Conservation (phyloP, 202 grass and related monocot genomes). For the Miscanthus sacchariflorus region DNA sequence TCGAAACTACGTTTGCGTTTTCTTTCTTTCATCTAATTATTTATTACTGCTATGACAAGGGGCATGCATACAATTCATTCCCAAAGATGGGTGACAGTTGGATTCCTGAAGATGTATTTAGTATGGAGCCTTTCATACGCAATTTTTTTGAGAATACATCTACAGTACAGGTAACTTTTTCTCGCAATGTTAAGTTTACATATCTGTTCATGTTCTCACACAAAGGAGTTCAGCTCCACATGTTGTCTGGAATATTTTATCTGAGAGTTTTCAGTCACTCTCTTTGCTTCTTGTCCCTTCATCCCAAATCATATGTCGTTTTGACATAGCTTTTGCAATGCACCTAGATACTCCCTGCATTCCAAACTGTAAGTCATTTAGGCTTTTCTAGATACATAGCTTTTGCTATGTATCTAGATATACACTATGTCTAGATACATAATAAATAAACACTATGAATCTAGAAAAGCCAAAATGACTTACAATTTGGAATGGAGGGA, state of each 20-base stretch:
- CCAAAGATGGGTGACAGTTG: conserved; percentile 98
- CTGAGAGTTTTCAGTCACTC: not conserved
- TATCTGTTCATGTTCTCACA: not conserved
- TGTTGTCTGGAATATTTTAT: conserved; percentile 7
- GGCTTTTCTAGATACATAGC: too few species aligned
- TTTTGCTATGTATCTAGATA: too few species aligned
- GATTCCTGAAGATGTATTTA: conserved; percentile 93
- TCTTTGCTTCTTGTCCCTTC: not conserved
- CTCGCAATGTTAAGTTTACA: not conserved
- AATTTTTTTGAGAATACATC: conserved; percentile 97
- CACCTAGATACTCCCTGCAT: too few species aligned
- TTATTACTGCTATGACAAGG: conserved; percentile 54
- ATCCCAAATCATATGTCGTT: not conserved
- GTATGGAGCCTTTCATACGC: conserved; percentile 82
- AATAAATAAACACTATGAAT: too few species aligned
- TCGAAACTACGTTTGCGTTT: conserved; percentile 22
- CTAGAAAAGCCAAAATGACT: too few species aligned
- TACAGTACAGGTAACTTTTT: conserved; percentile 76
- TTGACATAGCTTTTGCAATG: not conserved
- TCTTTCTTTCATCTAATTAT: conserved; percentile 1
- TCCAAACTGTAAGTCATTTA: too few species aligned
- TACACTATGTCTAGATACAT: too few species aligned
- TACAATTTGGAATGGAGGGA: too few species aligned
- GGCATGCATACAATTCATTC: conserved; percentile 97
- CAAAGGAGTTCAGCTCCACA: not conserved